Evolutionary conservation across 1,284 basidiomycete species (phyloP), one percentile per base, ranked within the genome.

Genomic region (Ceratobasidium sp.): DNA sequence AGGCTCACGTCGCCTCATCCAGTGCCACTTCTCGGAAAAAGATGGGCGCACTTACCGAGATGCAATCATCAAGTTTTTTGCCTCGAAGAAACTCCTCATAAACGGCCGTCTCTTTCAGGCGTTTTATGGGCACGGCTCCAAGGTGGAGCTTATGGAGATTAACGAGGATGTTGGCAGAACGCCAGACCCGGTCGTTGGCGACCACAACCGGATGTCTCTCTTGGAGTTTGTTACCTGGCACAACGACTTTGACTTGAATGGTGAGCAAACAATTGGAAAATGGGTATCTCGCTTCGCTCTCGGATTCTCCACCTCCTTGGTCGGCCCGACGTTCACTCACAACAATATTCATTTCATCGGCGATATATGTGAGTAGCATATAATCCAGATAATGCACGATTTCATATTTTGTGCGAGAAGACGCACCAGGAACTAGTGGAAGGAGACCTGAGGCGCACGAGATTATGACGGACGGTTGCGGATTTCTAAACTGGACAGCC

Each of bases 391-490:
- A 58, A 39, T 12, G 12, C 46, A 49, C 46, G 20, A 28, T 26
- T n/a, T 77, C 39, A 73, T 28, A 3, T 28, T 61, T 51, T 51
- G 40, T 33, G 7, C 28, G 15, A 28, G 23, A 51, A 80, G 79
- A 75, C 18, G 67, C 79, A 12, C 49, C 69, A 10, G 49, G 55
- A 15, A 51, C 56, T 44, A 23, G 53, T 23, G 44, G 6, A 3
- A 40, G 42, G 26, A 44, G 33, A 4, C 60, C 68, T n/a, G 44
- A 40, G 18, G 15, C 72, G 2, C 64, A 70, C 26, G 55, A 80
- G 13, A 70, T 72, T 7, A 78, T 80, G 79, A 80, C 77, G 10
- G 79, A 80, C 39, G 79, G 79, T 0, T 80, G 79, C 55, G 79
- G 79, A 15, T 69, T 68, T 15, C 58, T 80, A 10, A 80, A 79